phyloP scores from a whole-genome alignment of 371 early-diverging fungal species.

The Mortierella sp. region DNA sequence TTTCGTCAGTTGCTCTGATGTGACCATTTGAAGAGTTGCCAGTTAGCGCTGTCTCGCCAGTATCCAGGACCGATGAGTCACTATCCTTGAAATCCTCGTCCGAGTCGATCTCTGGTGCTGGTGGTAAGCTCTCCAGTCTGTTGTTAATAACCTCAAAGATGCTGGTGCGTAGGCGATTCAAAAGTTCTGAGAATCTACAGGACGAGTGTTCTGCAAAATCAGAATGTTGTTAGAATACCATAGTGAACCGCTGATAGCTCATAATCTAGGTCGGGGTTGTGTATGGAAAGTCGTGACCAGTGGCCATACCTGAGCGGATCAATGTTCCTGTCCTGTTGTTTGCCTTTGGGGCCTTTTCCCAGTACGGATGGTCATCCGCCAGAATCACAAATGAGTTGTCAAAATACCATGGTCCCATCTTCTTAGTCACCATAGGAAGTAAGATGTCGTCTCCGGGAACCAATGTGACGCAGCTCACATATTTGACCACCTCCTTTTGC shows the following conservation, averaged over 20 bases:
- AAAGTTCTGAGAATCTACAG: slow-evolving; percentile 28
- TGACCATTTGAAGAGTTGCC: neutral
- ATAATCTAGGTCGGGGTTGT: too few relatives aligned
- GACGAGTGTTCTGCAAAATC: slow-evolving; percentile 2
- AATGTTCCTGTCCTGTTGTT: slow-evolving; percentile 42
- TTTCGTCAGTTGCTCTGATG: neutral
- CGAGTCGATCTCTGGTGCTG: slow-evolving; percentile 10
- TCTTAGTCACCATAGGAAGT: slow-evolving; percentile 42
- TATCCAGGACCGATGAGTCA: slow-evolving; percentile 2
- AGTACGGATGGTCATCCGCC: slow-evolving; percentile 36
- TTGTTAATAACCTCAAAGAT: slow-evolving; percentile 34
- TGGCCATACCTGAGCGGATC: slow-evolving; percentile 38
- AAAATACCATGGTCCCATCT: slow-evolving; percentile 38
- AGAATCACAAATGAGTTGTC: slow-evolving; percentile 49
- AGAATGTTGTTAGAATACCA: neutral
- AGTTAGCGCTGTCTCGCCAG: neutral
- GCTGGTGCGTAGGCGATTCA: slow-evolving; percentile 19
- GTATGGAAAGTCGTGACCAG: neutral
- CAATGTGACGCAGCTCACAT: slow-evolving; percentile 34
- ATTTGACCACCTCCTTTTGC: slow-evolving; percentile 36
- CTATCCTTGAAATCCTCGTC: slow-evolving; percentile 14
- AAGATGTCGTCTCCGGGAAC: slow-evolving; percentile 29
- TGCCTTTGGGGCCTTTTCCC: slow-evolving; percentile 34
- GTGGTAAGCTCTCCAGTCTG: slow-evolving; percentile 22
- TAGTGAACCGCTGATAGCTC: neutral